Conservation (phyloP, 2,329 filamentous ascomycete species). For the Xylariomycetidae sp. region DNA sequence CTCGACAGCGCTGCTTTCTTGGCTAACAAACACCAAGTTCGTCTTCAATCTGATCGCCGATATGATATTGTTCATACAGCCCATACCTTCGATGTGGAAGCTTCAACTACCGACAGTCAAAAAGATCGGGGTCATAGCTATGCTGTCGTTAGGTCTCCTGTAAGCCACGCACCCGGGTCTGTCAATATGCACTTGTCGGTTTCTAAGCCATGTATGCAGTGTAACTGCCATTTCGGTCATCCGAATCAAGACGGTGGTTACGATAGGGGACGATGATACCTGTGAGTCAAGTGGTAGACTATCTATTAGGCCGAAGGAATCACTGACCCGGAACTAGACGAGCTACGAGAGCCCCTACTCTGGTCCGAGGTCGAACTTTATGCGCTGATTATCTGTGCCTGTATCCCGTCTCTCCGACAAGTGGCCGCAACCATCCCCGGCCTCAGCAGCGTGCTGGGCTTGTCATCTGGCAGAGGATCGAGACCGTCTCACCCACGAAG, state of each 20-base stretch:
- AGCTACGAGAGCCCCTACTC: conserved; percentile 21
- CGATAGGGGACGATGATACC: conserved; percentile 11
- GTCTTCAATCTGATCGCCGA: conserved; percentile 16
- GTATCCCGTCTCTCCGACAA: conserved; percentile 26
- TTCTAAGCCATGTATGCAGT: no score
- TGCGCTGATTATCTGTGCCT: conserved; percentile 27
- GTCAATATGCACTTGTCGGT: conserved; percentile 4
- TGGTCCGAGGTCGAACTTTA: conserved; percentile 27
- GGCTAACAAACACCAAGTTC: conserved; percentile 10
- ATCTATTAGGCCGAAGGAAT: neutral
- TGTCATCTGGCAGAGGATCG: conserved; percentile 14
- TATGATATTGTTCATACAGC: conserved; percentile 15
- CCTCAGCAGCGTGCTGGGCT: conserved; percentile 23
- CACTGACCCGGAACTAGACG: conserved; percentile 13
- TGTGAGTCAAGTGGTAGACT: conserved; percentile 8
- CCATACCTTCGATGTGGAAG: conserved; percentile 16
- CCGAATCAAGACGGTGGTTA: conserved; percentile 12
- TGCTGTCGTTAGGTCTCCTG: conserved; percentile 17
- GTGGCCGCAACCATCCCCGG: conserved; percentile 23
- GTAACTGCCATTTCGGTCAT: conserved; percentile 14
- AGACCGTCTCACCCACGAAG: conserved; percentile 1
- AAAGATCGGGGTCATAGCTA: conserved; percentile 10
- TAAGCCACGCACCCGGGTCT: conserved; percentile 4
- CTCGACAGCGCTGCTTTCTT: neutral
- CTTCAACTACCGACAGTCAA: conserved; percentile 14